Evolutionary conservation across 257 asterid species (phyloP), one percentile per base, ranked within the genome.

Genomic region (Solanum appendiculatum): DNA sequence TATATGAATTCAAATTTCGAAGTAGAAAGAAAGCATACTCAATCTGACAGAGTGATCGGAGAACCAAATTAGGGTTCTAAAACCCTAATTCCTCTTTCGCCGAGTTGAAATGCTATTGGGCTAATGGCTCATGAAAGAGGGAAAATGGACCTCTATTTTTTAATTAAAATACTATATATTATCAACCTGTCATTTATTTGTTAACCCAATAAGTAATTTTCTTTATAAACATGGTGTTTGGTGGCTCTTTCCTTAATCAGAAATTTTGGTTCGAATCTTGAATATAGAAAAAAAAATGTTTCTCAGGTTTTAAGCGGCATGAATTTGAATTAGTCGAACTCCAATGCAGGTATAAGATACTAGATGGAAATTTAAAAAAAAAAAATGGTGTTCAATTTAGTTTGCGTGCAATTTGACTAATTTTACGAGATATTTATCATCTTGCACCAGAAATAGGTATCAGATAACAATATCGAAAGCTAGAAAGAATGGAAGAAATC

Each of bases 61-160:
- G 64, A 46, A 27, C 40, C 3, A 31, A 80, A 80, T 46, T 80
- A 80, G 85, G 88, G 74, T 48, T 25, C 84, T 84, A 18, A 85
- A 85, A 85, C 87, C 87, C 87, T 85, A 85, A 85, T 85, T 42
- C 87, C 64, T 40, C 75, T 64, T 66, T 36, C 81, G 40, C 66
- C 60, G 66, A 75, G 25, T 46, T 69, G 82, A 85, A 42, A 69
- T 54, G 33, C 64, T 66, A 58, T 37, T 60, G 29, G 69, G 85
- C 44, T 82, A 42, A 20, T 31, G 46, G 86, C 69, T 51, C 20
- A 23, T 69, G 66, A 40, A 64, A 58, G 86, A 68, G 56, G 83
- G 3, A 6, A 85, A 85, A 85, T 20, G 66, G 81, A 56, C 37
- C 74, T 36, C 21, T 25, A n/a, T 12, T 75, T 75, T 39, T 39